Evolutionary conservation across 106 monocot genomes (phyloP).

Genomic region (Ottelia alismoides): DNA sequence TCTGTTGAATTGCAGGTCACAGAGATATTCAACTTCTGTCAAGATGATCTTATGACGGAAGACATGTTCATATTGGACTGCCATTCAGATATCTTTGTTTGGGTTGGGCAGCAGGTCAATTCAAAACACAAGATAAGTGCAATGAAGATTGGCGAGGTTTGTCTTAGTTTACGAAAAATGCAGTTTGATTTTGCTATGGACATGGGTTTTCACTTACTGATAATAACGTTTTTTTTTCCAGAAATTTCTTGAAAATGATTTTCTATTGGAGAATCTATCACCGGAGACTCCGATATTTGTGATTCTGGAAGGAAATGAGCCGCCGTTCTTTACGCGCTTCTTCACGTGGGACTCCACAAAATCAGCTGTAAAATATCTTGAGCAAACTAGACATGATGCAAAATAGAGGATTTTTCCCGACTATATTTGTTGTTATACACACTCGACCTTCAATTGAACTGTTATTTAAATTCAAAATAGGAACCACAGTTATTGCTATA

Average conservation of each 20-base stretch:
- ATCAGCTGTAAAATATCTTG: slow-evolving; percentile 5
- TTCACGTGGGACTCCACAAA: slow-evolving; percentile 23
- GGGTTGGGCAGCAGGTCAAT: slow-evolving; percentile 36
- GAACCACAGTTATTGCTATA: too few relatives aligned
- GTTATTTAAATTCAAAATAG: background rate
- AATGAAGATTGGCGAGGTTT: slow-evolving; percentile 9
- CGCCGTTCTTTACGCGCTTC: slow-evolving; percentile 20
- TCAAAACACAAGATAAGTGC: slow-evolving; percentile 2
- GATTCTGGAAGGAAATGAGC: slow-evolving; percentile 21
- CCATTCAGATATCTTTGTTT: slow-evolving; percentile 54
- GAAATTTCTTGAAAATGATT: slow-evolving; percentile 21
- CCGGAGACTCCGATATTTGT: slow-evolving; percentile 13
- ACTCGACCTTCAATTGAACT: too few relatives aligned
- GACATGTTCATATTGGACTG: slow-evolving; percentile 68
- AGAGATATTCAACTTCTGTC: slow-evolving; percentile 19
- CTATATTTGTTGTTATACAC: too few relatives aligned
- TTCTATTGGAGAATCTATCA: slow-evolving; percentile 17
- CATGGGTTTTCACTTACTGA: too few relatives aligned
- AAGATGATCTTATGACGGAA: slow-evolving; percentile 61
- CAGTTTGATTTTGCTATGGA: too few relatives aligned
- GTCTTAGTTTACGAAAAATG: too few relatives aligned
- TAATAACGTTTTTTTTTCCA: too few relatives aligned
- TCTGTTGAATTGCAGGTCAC: background rate
- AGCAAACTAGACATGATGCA: background rate
- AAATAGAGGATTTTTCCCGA: background rate